Conservation (phyloP, 345 rosid species). For the Bruguiera parviflora region DNA sequence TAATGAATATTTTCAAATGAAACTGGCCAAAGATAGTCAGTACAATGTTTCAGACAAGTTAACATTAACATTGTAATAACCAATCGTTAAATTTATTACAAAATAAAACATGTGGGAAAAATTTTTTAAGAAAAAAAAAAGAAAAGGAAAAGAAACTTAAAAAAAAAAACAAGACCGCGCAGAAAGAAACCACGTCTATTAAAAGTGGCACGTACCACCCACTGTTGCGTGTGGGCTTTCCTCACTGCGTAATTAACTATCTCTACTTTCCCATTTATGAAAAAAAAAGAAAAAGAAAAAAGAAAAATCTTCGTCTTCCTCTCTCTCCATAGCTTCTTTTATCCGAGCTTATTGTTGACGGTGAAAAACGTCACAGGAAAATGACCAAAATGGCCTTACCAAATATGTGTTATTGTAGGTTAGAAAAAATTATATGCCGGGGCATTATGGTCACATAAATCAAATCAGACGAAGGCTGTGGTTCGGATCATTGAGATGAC, state of each 20-base stretch:
- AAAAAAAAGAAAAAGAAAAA: background rate
- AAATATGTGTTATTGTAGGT: slow-evolving; percentile 9
- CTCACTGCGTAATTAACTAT: no score
- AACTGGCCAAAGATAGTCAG: background rate
- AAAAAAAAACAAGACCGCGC: slow-evolving; percentile 5
- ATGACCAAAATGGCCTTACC: slow-evolving; percentile 27
- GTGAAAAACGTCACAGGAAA: background rate
- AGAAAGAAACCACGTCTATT: slow-evolving; percentile 28
- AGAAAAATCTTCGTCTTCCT: background rate
- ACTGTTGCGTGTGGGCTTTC: slow-evolving; percentile 13
- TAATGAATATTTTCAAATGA: background rate
- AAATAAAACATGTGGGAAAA: background rate
- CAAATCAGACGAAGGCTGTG: slow-evolving; percentile 38
- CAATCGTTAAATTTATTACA: no score
- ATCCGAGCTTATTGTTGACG: slow-evolving; percentile 13
- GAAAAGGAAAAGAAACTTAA: background rate
- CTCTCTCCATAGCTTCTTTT: background rate
- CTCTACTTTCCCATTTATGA: background rate
- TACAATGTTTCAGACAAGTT: background rate
- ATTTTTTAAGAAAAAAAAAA: background rate
- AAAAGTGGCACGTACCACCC: slow-evolving; percentile 30
- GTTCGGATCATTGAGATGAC: slow-evolving; percentile 64
- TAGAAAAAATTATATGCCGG: slow-evolving; percentile 17
- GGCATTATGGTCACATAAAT: slow-evolving; percentile 25
- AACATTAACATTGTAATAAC: background rate